Evolutionary conservation across 345 rosid genomes (phyloP).

Genomic region (Luvunga scandens): DNA sequence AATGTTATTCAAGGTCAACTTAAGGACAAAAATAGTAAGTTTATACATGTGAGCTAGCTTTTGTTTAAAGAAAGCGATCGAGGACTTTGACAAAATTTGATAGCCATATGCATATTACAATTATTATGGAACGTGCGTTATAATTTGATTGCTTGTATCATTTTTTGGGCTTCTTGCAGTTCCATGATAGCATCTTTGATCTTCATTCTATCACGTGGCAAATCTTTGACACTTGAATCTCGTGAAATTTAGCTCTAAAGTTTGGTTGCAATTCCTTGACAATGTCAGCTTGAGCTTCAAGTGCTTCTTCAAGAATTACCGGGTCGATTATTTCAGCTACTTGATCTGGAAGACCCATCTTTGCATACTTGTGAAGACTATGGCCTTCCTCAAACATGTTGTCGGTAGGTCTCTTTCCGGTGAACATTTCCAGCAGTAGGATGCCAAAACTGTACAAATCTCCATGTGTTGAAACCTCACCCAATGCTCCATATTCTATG

Average conservation of each 20-base stretch:
- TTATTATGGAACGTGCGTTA: neutral
- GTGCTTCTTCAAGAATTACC: conserved; percentile 15
- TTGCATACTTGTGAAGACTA: conserved; percentile 21
- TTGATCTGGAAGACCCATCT: conserved; percentile 19
- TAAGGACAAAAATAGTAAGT: too few relatives aligned
- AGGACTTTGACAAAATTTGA: neutral
- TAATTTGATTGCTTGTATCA: neutral
- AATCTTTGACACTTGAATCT: conserved; percentile 1
- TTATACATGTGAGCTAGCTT: too few relatives aligned
- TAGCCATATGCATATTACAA: neutral
- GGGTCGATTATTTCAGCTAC: conserved; percentile 10
- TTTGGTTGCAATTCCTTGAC: neutral
- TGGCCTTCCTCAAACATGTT: conserved; percentile 25
- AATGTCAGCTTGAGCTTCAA: neutral
- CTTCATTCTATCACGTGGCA: conserved; percentile 16
- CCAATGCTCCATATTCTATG: conserved; percentile 29
- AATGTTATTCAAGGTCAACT: neutral
- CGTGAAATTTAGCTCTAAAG: conserved; percentile 1
- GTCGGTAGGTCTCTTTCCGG: conserved; percentile 29
- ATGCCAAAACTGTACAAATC: conserved; percentile 41
- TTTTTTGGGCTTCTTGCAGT: conserved; percentile 3
- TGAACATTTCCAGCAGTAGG: conserved; percentile 34
- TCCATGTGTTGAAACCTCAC: conserved; percentile 26
- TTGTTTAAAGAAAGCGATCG: neutral
- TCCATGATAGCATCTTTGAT: conserved; percentile 6